These are phyloP conservation scores for Coniochaeta sp. DNA, from an alignment of 2,329 filamentous ascomycete genomes.

Conservation along the genomic window DNA sequence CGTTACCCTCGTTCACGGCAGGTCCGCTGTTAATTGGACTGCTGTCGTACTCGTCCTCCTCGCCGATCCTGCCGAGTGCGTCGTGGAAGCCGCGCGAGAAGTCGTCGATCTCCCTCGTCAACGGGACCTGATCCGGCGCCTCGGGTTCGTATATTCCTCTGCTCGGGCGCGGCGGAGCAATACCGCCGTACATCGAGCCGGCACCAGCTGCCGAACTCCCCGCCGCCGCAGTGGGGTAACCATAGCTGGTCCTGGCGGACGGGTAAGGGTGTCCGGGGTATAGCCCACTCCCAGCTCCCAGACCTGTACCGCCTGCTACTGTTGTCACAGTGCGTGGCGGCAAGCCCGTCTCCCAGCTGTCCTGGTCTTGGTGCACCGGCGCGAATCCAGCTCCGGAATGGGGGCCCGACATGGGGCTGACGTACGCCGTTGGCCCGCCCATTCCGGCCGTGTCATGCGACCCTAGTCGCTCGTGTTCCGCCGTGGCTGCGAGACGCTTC, in stretches of 20 bases:
- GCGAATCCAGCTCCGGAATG: conserved; percentile 24
- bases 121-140: conserved; percentile 19
- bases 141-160: background rate
- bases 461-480: conserved; percentile 28
- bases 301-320: background rate
- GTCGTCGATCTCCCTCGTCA: conserved; percentile 38
- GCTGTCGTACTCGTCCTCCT: conserved; percentile 28
- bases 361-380: conserved; percentile 27
- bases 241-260: background rate
- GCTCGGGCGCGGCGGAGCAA: background rate
- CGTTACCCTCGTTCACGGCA: conserved; percentile 5
- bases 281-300: background rate
- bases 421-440: conserved; percentile 26
- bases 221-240: background rate
- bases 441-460: conserved; percentile 15
- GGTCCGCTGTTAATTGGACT: background rate
- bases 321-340: conserved; percentile 6
- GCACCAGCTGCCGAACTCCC: background rate
- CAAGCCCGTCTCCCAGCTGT: conserved; percentile 21
- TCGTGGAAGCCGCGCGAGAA: conserved; percentile 35
- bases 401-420: conserved; percentile 22
- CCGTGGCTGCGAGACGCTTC: conserved; percentile 16
- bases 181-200: background rate
- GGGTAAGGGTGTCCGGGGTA: background rate
- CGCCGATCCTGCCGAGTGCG: conserved; percentile 28